Percentiles rank a stretch among this genome's conserved stretches.
Evolutionary conservation across 116 monocot species (phyloP).

Genomic region (Posidonia oceanica): DNA sequence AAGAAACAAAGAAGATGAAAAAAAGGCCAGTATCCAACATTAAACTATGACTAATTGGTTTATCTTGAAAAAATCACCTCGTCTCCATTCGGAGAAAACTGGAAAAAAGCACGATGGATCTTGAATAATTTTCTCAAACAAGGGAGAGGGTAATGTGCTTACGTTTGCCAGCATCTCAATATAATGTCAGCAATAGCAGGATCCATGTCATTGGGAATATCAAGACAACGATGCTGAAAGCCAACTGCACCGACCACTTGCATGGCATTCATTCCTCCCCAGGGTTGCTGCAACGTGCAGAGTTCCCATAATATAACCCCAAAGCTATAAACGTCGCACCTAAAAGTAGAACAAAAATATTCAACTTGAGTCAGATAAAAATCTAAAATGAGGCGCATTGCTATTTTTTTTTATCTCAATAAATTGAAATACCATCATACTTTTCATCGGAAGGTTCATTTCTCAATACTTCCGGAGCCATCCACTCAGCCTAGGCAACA

Average conservation of each 20-base stretch:
- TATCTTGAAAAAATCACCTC: not conserved
- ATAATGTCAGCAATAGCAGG: constrained; percentile 45
- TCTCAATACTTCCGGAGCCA: constrained; percentile 69
- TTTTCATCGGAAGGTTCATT: constrained; percentile 75
- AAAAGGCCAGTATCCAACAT: not conserved
- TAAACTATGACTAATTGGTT: not conserved
- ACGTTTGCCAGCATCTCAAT: constrained; percentile 53
- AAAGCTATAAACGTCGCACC: constrained; percentile 69
- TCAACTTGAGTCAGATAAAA: not conserved
- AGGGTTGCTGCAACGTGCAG: constrained; percentile 44
- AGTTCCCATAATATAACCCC: constrained; percentile 76
- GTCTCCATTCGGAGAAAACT: not conserved
- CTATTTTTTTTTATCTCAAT: not conserved
- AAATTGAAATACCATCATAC: constrained; percentile 19
- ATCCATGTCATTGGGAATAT: constrained; percentile 49
- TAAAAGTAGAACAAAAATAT: constrained; percentile 8
- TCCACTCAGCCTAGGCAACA: constrained; percentile 58
- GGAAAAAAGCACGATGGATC: not conserved
- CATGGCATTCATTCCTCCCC: constrained; percentile 68
- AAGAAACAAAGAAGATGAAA: not conserved
- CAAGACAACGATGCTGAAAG: constrained; percentile 60
- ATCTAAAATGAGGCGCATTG: not conserved
- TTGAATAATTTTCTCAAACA: not conserved
- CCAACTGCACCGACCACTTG: constrained; percentile 75
- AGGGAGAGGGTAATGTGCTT: constrained; percentile 13